A percentile compares a stretch with the other conserved stretches of the same genome.
Evolutionary conservation across 441 rosid genomes (phyloP).

Genomic region (Omphalea diandra): DNA sequence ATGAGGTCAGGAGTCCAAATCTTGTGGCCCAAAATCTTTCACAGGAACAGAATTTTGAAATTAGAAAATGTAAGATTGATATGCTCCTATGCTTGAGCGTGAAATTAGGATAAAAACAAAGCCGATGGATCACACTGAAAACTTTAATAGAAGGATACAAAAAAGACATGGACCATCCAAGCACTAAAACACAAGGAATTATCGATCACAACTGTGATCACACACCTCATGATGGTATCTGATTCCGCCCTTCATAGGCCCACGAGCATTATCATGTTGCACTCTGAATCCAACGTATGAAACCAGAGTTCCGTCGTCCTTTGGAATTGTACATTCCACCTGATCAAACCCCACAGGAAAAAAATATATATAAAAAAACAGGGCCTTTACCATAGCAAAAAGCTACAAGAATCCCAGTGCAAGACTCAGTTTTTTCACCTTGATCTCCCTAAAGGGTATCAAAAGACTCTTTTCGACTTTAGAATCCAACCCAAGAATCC

Average conservation of each 20-base stretch:
- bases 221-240: conserved; percentile 84
- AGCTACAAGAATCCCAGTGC: not conserved
- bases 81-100: not conserved
- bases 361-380: not conserved
- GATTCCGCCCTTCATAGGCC: conserved; percentile 91
- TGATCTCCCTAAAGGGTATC: conserved; percentile 94
- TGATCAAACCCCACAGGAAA: conserved; percentile 23
- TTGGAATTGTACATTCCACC: conserved; percentile 88
- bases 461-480: conserved; percentile 79
- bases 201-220: not conserved
- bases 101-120: conserved; percentile 7
- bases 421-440: conserved; percentile 38
- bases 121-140: not conserved
- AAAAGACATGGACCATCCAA: not conserved
- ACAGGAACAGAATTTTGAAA: not conserved
- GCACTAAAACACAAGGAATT: not conserved
- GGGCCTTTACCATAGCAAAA: not conserved
- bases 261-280: conserved; percentile 83
- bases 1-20: too few species aligned
- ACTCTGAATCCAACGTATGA: conserved; percentile 81
- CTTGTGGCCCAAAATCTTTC: too few species aligned
- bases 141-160: not conserved
- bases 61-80: not conserved
- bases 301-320: conserved; percentile 71
- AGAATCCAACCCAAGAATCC: conserved; percentile 87